Evolutionary conservation across 1,139 yeast species (phyloP), one percentile per base, ranked within the genome.

Genomic region (Debaryomyces singareniensis): DNA sequence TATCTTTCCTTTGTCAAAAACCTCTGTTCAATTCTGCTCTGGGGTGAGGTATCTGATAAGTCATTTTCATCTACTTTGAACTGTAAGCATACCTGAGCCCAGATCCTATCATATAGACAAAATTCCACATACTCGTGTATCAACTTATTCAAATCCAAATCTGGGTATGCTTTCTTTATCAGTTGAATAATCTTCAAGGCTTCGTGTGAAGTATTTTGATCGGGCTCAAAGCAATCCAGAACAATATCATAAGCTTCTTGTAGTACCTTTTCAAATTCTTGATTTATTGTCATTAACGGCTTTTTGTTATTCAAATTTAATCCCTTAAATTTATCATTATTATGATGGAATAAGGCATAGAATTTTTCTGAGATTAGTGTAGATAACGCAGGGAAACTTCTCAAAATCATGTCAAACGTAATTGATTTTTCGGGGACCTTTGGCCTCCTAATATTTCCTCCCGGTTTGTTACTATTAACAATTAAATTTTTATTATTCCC

Each of bases 81-180:
- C 38, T 65, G 72, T 34, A 46, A 58, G 2, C 58, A 39, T 11
- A 72, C 47, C 35, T 68, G 73, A 4, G 69, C 49, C 86, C 91
- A 82, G 4, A 80, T 45, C 35, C 69, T 71, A 41, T 76, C 83
- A 45, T 77, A 80, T 14, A 84, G 49, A 37, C 77, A 78, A 35
- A 70, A 45, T 40, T 86, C 95, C 9, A 84, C 77, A 41, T 83
- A 83, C 34, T 75, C 78, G 42, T 78, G 81, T 1, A 85, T 65
- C 33, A 76, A 61, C 36, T 61, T 64, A 44, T 64, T 74, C 42
- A 73, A 55, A 39, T 81, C 79, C 3, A 77, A 49, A 0, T 59
- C 59, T 0, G 79, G 74, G 29, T 62, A 58, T n/a, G 48, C 32
- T 14, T 42, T 39, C 4, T 61, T 39, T 7, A 65, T 51, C 24